These are phyloP conservation scores for Penicillium coffeae DNA, from an alignment of 495 filamentous ascomycete genomes.

Conservation along the genomic window DNA sequence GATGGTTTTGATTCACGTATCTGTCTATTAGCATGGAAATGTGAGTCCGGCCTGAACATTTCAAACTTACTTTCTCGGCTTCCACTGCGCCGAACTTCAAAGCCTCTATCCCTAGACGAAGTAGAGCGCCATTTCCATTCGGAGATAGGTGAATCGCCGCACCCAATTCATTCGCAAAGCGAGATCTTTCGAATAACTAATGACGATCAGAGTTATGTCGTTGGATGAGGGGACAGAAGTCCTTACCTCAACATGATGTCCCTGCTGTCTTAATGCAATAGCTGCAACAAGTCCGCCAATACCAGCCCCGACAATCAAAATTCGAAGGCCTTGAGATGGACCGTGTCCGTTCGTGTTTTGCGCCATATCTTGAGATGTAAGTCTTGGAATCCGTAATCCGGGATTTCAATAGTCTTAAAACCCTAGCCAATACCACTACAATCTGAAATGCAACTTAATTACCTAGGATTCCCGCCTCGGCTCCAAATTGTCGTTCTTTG, in stretches of 20 bases:
- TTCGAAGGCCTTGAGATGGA: slow-evolving; percentile 20
- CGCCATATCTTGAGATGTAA: too few species aligned
- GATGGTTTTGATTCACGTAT: slow-evolving; percentile 30
- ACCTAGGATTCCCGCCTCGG: too few species aligned
- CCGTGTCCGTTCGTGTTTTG: slow-evolving; percentile 9
- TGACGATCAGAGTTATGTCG: too few species aligned
- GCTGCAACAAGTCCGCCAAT: slow-evolving; percentile 54
- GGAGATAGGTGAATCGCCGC: slow-evolving; percentile 53
- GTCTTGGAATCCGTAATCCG: too few species aligned
- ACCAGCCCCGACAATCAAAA: slow-evolving; percentile 54
- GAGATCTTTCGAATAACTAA: slow-evolving; percentile 53
- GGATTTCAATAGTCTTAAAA: too few species aligned
- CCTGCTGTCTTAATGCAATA: slow-evolving; percentile 49
- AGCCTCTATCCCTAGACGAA: slow-evolving; percentile 38
- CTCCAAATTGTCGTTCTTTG: too few species aligned
- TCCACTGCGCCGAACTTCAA: slow-evolving; percentile 33
- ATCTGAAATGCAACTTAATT: too few species aligned
- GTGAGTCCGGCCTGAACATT: not conserved
- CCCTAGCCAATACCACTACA: too few species aligned
- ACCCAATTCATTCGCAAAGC: slow-evolving; percentile 51
- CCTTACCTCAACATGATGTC: slow-evolving; percentile 48
- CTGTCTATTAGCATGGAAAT: slow-evolving; percentile 8
- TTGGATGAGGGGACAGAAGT: too few species aligned
- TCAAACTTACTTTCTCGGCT: slow-evolving; percentile 21
- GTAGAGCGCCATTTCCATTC: slow-evolving; percentile 50